These are phyloP conservation scores for Xylaria cubensis DNA, from an alignment of 495 filamentous ascomycete species.

Conservation along the genomic window DNA sequence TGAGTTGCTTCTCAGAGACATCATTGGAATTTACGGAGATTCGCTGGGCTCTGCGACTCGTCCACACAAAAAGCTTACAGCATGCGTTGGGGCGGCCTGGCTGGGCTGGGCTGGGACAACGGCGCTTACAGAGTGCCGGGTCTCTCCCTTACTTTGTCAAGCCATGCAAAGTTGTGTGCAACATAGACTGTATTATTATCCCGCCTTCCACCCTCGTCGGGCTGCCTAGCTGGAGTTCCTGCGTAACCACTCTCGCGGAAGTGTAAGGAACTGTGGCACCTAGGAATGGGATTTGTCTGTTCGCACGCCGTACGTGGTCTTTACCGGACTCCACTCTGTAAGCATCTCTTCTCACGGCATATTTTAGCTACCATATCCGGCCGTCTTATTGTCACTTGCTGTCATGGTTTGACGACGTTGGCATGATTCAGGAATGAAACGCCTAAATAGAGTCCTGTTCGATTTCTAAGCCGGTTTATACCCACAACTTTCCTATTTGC, in stretches of 20 bases:
- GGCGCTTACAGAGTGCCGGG: background rate
- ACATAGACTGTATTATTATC: slow-evolving; percentile 23
- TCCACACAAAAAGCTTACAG: slow-evolving; percentile 8
- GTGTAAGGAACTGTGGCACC: slow-evolving; percentile 18
- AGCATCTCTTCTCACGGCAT: slow-evolving; percentile 25
- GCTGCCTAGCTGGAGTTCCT: slow-evolving; percentile 22
- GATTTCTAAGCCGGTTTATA: slow-evolving; percentile 9
- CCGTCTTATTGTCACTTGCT: slow-evolving; percentile 9
- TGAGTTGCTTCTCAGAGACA: slow-evolving; percentile 12
- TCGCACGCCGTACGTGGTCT: slow-evolving; percentile 14
- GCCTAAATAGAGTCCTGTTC: slow-evolving; percentile 10
- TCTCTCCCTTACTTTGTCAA: slow-evolving; percentile 17
- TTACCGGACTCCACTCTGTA: slow-evolving; percentile 25
- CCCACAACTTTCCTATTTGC: slow-evolving; percentile 13
- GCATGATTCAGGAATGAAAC: slow-evolving; percentile 6
- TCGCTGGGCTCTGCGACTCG: slow-evolving; percentile 14
- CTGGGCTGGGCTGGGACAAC: slow-evolving; percentile 5
- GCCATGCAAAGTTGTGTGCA: slow-evolving; percentile 25
- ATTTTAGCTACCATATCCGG: slow-evolving; percentile 24
- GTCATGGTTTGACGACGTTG: slow-evolving; percentile 23
- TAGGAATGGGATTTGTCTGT: slow-evolving; percentile 14
- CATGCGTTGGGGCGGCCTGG: slow-evolving; percentile 16
- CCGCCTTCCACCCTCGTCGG: slow-evolving; percentile 18
- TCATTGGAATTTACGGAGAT: slow-evolving; percentile 19
- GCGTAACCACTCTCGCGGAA: slow-evolving; percentile 30